A percentile compares a stretch with the other conserved stretches of the same genome.
These are phyloP conservation scores for Homolaphlyctis polyrhiza DNA, from an alignment of 371 early-diverging fungal species.

Conservation along the genomic window DNA sequence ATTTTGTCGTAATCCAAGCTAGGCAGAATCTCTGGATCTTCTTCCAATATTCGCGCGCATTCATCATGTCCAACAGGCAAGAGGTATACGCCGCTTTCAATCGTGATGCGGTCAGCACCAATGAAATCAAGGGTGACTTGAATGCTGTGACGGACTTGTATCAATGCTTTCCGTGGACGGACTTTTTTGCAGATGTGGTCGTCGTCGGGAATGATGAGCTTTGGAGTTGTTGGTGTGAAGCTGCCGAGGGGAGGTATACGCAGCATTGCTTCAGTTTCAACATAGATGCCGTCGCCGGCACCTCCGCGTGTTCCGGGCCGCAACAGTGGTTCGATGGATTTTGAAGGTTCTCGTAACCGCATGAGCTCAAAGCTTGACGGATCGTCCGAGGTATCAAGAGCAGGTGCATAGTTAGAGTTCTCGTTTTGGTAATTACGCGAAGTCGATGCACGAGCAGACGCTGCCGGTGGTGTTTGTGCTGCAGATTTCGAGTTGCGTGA, in stretches of 20 bases:
- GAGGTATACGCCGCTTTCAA: constrained; percentile 33
- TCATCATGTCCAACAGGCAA: constrained; percentile 28
- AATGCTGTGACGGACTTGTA: constrained; percentile 35
- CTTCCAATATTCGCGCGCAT: constrained; percentile 26
- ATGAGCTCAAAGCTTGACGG: neutral
- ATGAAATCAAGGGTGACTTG: constrained; percentile 36
- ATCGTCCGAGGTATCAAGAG: neutral
- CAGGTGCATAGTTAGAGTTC: neutral
- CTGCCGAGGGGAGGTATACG: constrained; percentile 22
- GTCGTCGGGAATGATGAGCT: constrained; percentile 11
- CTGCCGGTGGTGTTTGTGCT: neutral
- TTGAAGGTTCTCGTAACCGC: neutral
- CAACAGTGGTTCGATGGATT: constrained; percentile 10
- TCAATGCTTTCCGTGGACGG: constrained; percentile 5
- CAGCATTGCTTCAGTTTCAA: constrained; percentile 24
- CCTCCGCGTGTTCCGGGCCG: constrained; percentile 21
- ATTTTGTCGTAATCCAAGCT: constrained; percentile 40
- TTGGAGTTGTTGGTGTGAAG: constrained; percentile 25
- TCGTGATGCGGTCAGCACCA: constrained; percentile 25
- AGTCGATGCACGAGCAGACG: neutral
- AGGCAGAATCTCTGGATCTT: constrained; percentile 30
- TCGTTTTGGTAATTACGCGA: neutral
- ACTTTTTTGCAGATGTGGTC: constrained; percentile 15
- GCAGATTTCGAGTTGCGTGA: neutral
- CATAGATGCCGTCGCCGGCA: constrained; percentile 43